Base-by-base conservation (phyloP, 495 filamentous ascomycete species). In the Penicillium longicatenatum region DNA sequence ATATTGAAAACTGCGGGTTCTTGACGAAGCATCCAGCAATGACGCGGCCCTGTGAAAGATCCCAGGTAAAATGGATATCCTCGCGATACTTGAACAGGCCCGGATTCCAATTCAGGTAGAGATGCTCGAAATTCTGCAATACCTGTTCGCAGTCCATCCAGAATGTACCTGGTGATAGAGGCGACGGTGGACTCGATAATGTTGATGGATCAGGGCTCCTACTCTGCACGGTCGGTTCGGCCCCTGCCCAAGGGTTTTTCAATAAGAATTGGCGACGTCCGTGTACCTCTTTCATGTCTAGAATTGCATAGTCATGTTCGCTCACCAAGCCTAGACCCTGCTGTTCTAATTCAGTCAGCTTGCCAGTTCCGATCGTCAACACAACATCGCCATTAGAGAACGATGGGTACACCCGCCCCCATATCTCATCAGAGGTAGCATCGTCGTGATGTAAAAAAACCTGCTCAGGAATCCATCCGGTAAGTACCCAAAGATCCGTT, bases 101-200 rank as follows among this genome's bases (percentile, higher is more conserved):
- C 6, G 95, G 93, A 63, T 96, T 97, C 95, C 95, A 99, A 71
- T 97, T 99, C 44, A 98, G 76, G 71, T 98, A 99, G 29, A 98
- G 80, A 22, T 93, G 95, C 58, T 97, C 90, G 60, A 97, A 99
- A 64, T 94, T 84, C 62, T 94, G 92, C 30, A 91, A 80, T 7
- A 96, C 84, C 50, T 90, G 87, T 53, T 92, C 87, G 37, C 92
- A 82, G 26, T 86, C 84, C 77, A 98, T 96, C 93, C 94, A 97
- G 67, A 98, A 97, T 22, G 85, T 86, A 9, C 93, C 92, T 16
- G 89, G 86, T 0, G 73, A 67, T 37, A 76, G 65, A 37, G 65
- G 61, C 6, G 67, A 57, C 29, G 54, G 45, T 20, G 62, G 49
- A 21, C 58, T 46, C 21, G 56, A 35, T 20, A 46, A 16, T 14